Conservation (phyloP, 2,329 filamentous ascomycete species). For the Apiospora koreana region DNA sequence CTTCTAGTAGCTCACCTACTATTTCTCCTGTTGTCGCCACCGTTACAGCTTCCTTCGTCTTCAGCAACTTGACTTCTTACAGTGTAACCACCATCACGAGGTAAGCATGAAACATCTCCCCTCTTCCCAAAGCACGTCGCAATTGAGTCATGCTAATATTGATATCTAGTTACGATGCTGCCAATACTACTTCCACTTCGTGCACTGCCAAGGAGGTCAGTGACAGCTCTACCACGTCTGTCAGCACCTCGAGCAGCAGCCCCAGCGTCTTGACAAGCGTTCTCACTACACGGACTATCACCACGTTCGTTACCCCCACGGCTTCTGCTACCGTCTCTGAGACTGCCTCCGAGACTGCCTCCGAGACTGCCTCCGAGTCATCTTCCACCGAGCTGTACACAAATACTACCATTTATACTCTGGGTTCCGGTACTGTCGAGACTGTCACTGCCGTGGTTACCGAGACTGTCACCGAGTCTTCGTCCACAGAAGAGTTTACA, state of each 20-base stretch:
- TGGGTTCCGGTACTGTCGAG: not conserved
- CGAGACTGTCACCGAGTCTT: not conserved
- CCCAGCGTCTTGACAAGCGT: not conserved
- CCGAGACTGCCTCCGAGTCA: not conserved
- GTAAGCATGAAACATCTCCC: not conserved
- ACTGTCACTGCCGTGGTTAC: constrained; percentile 6
- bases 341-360: not conserved
- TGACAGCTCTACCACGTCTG: not conserved
- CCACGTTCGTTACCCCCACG: not conserved
- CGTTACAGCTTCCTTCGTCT: not conserved
- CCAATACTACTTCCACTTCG: not conserved
- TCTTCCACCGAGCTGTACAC: not conserved
- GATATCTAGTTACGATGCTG: not conserved
- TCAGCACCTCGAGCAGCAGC: not conserved
- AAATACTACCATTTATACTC: not conserved
- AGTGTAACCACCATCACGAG: not conserved
- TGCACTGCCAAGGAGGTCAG: not conserved
- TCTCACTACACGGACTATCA: not conserved
- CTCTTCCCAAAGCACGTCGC: too few species aligned
- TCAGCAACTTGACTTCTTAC: not conserved
- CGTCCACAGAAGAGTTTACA: not conserved
- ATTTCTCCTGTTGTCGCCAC: not conserved
- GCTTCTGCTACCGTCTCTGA: not conserved
- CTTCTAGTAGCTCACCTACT: not conserved
- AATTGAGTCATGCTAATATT: not conserved